These are phyloP conservation scores for Penicillium subrubescens DNA, from an alignment of 495 filamentous ascomycete genomes.

Conservation along the genomic window DNA sequence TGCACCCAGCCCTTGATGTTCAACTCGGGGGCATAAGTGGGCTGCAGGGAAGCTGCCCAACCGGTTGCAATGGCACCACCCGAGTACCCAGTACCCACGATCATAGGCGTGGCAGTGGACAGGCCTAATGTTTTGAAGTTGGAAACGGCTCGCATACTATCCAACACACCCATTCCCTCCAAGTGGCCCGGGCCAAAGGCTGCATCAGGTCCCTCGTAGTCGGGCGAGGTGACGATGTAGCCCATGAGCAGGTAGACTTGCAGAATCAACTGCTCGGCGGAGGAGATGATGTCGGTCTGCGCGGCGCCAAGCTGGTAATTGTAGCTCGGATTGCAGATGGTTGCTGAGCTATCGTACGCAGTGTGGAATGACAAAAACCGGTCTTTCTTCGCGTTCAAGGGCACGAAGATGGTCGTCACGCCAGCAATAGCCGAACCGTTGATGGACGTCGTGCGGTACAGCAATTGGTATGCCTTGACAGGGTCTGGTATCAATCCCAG, in stretches of 20 bases:
- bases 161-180: constrained; percentile 38
- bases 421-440: constrained; percentile 38
- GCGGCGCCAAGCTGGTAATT: constrained; percentile 29
- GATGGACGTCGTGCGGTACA: constrained; percentile 35
- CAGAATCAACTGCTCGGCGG: constrained; percentile 32
- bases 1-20: constrained; percentile 50
- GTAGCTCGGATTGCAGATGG: constrained; percentile 37
- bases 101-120: constrained; percentile 22
- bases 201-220: constrained; percentile 40
- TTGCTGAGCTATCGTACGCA: constrained; percentile 36
- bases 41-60: constrained; percentile 55
- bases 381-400: constrained; percentile 26
- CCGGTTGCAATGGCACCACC: constrained; percentile 58
- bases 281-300: constrained; percentile 33
- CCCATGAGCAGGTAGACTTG: constrained; percentile 32
- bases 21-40: constrained; percentile 56
- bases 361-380: constrained; percentile 40
- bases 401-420: constrained; percentile 42
- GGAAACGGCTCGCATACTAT: constrained; percentile 37
- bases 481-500: constrained; percentile 35
- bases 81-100: constrained; percentile 51
- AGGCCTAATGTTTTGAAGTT: constrained; percentile 30
- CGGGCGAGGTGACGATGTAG: constrained; percentile 36
- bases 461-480: constrained; percentile 31
- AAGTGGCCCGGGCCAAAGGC: constrained; percentile 34